Base-by-base conservation (phyloP, 306 rosid genomes). In the Benincasa hispida region DNA sequence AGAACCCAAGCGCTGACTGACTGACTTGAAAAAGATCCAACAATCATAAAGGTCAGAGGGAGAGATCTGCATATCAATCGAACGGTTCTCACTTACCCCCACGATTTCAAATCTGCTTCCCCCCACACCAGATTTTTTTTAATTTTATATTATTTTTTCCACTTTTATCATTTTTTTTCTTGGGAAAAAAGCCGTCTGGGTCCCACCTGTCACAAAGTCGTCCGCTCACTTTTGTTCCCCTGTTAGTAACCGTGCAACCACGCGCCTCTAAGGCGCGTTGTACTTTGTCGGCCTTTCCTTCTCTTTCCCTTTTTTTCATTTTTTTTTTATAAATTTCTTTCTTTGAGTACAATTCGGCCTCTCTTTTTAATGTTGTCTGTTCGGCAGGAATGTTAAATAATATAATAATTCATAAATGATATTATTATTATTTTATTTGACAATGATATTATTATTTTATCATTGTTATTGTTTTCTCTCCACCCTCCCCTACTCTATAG, bases 311-410 rank as follows among this genome's bases (percentile, higher is more conserved):
- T 45, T 45, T 3, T 45, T 42, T 37, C 0, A 1, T 37, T 37
- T 42, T 8, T 7, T 39, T 39, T 5, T 8, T 6, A 6, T 32
- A 1, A 1, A 3, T 2, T 32, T 4, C 35, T 32, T 42, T 45
- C 11, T 45, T 3, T 45, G 55, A 17, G 55, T 50, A 50, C 55
- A 50, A 50, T 6, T 50, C 55, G 9, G n/a, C 55, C 21, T 58
- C 65, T 28, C 67, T 61, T 61, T 61, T 61, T 61, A 61, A 61
- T 61, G 67, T 61, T 61, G 67, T 61, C 67, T 61, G 67, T 28
- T 61, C 41, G 67, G 67, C 67, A 28, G 22, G 67, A 61, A 61
- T 61, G 41, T 61, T 30, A 28, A 28, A 61, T 28, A 61, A 53
- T 53, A 57, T 57, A 57, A 27, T 59, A 59, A 59, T 59, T 4